phyloP scores from a whole-genome alignment of 2,329 filamentous ascomycete genomes.

The Passalora sequoiae region DNA sequence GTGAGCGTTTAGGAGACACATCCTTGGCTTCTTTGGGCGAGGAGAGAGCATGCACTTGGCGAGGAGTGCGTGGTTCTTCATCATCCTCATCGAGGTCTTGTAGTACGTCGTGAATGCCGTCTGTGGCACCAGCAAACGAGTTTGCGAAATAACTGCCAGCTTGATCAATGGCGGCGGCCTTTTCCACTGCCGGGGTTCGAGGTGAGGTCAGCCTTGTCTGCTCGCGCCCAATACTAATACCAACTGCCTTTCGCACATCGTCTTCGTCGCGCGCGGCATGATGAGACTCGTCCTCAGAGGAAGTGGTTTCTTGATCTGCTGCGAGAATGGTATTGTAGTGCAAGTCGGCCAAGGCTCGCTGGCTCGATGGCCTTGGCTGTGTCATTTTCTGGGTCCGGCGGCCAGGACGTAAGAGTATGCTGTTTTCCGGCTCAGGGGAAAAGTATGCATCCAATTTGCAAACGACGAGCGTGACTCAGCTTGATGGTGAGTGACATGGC shows the following conservation, averaged over 20 bases:
- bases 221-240: conserved; percentile 54
- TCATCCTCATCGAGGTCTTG: conserved; percentile 12
- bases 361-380: conserved; percentile 9
- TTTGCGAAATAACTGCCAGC: conserved; percentile 43
- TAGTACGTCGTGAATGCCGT: conserved; percentile 1
- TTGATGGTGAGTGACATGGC: no score
- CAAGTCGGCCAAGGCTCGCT: conserved; percentile 40
- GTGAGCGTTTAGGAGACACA: neutral
- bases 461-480: no score
- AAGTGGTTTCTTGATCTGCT: conserved; percentile 35
- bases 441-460: no score
- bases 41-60: neutral
- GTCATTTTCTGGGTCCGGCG: no score
- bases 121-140: conserved; percentile 16
- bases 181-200: conserved; percentile 55
- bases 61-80: neutral
- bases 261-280: conserved; percentile 29
- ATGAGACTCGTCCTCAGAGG: conserved; percentile 41
- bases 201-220: conserved; percentile 55
- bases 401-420: no score
- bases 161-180: conserved; percentile 52
- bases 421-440: no score
- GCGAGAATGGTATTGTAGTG: conserved; percentile 39
- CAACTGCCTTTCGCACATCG: conserved; percentile 46
- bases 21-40: neutral